Evolutionary conservation across 140 eudicot genomes (phyloP), one percentile per base, ranked within the genome.

Genomic region (Anethum foeniculum): DNA sequence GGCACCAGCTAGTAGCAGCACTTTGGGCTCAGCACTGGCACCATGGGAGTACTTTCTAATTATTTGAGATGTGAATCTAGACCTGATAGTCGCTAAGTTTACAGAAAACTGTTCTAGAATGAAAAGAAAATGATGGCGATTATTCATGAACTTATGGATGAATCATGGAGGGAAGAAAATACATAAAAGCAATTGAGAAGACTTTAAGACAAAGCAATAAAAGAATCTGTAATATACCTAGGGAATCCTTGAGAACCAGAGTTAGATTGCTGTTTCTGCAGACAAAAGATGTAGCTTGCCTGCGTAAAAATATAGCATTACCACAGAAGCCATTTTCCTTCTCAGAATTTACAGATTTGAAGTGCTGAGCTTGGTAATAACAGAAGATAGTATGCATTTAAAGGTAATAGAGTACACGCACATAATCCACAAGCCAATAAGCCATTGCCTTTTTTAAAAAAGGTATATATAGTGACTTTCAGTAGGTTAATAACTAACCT

Each of bases 261-360:
- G 95, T 90, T 75, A 92, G 87, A 87, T 92, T 92, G 91, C 97
- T 92, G 75, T 92, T 92, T 85, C 97, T 92, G 82, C 79, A 54
- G 38, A 78, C 49, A 65, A 65, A 65, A 79, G 46, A 3, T 25
- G 32, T 67, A 64, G 68, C 54, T 44, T 21, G 52, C 67, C 67
- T 67, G 82, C 11, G 13, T 16, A 47, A 25, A 79, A 5, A 39
- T 25, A 7, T 18, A 27, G 30, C 62, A 64, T 1, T 16, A 27
- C 12, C n/a, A 5, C 11, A n/a, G 19, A 41, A 27, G 11, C 36
- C 34, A 75, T 5, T 46, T 44, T 28, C n/a, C 77, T 23, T 72
- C 14, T 36, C 15, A 19, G 36, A 11, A 73, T 30, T 38, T 14
- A 7, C 23, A 69, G 3, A 14, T 41, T 3, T 27, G 48, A 41